Evolutionary conservation across 805 yeast species (phyloP).

Genomic region (Schwanniomyces occidentalis): DNA sequence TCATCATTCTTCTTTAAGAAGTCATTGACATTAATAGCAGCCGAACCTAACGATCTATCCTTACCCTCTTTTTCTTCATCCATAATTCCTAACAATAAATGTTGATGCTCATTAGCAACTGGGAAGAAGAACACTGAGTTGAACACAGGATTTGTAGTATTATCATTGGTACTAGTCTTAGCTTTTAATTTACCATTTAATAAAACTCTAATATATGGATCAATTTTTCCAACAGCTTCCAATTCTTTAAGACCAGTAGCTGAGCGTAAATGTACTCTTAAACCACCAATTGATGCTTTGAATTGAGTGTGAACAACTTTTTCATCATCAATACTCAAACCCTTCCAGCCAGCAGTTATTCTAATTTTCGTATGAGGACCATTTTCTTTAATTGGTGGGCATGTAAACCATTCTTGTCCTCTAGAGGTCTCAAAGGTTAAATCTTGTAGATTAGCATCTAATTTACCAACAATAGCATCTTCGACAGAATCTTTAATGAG

Average conservation of each 20-base stretch:
- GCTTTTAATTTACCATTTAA: conserved; percentile 59
- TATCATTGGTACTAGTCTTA: conserved; percentile 54
- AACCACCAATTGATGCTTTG: conserved; percentile 65
- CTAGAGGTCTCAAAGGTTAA: conserved; percentile 48
- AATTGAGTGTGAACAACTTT: conserved; percentile 44
- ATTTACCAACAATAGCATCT: conserved; percentile 53
- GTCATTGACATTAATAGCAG: conserved; percentile 50
- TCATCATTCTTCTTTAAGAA: conserved; percentile 48
- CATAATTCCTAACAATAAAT: conserved; percentile 55
- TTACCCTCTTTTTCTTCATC: conserved; percentile 66
- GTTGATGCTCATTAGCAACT: conserved; percentile 59
- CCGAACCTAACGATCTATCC: conserved; percentile 65
- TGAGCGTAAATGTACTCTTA: conserved; percentile 57
- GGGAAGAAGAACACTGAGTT: conserved; percentile 63
- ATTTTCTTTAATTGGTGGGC: conserved; percentile 40
- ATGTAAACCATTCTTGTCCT: conserved; percentile 51
- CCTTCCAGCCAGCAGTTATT: conserved; percentile 68
- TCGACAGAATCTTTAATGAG: conserved; percentile 62
- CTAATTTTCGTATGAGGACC: conserved; percentile 48
- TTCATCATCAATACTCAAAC: conserved; percentile 55
- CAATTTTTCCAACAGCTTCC: conserved; percentile 70
- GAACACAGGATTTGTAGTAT: conserved; percentile 57
- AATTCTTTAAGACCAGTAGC: conserved; percentile 55
- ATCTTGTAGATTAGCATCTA: conserved; percentile 54
- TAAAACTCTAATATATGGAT: conserved; percentile 67